Base-by-base conservation (phyloP, 495 filamentous ascomycete species). In the Lasiosphaeris hirsuta region DNA sequence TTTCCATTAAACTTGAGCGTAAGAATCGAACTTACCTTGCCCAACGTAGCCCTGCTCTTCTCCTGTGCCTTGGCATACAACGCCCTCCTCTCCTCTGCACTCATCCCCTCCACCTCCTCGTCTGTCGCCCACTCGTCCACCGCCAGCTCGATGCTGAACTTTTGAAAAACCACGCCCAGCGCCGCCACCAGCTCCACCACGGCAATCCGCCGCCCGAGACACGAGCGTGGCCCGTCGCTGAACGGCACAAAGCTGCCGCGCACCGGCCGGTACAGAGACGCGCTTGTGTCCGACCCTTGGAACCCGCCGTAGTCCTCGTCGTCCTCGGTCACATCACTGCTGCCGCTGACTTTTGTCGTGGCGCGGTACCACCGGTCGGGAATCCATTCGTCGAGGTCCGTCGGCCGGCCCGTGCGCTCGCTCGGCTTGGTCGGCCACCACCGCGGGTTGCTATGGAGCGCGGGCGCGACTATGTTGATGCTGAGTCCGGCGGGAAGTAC, bases 181-280 rank as follows among this genome's bases (percentile, higher is more conserved):
- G 83, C 87, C 0, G 86, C 86, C 34, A 83, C 74, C 42, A 88
- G 74, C 66, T 94, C 87, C 59, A 91, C 90, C 71, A 91, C 86
- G 11, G 89, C 88, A 60, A 93, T 89, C 61, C 82, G 81, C 52
- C 81, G 79, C 57, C 79, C 89, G 60, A 84, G 78, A 72, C 86
- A 94, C 59, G 85, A 83, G 56, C 83, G 79, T 35, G 79, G 73
- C 1, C 90, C 89, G 23, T 90, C 87, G 46, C 82, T 85, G 69
- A 91, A 93, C 0, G 90, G 86, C 11, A 91, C 72, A 62, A 79
- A 92, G 1, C 83, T 76, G 2, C 87, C 87, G n/a, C 80, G 75
- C 0, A 76, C 73, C 0, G 86, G 86, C 18, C 78, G 75, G 72
- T 81, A 87, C 51, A 84, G 76, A 18, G 71, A 69, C 37, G 72